Evolutionary conservation across 768 basidiomycete genomes (phyloP).

Genomic region (Mycena metata): DNA sequence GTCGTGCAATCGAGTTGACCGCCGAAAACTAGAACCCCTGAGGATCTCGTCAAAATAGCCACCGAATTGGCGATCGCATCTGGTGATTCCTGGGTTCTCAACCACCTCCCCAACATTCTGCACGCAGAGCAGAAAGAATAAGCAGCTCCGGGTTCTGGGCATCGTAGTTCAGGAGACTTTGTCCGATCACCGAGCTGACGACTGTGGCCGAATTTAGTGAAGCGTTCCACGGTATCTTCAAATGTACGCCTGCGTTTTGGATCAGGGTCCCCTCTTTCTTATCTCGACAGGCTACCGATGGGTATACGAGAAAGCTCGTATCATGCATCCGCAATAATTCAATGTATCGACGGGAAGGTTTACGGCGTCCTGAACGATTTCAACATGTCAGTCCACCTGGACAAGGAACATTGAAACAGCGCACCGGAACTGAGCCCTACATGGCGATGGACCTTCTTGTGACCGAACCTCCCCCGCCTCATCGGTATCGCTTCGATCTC

Average conservation of each 20-base stretch:
- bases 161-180: conserved; percentile 14
- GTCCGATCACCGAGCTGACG: conserved; percentile 41
- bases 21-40: conserved; percentile 5
- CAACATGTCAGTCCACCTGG: conserved; percentile 11
- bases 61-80: not conserved
- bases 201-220: conserved; percentile 15
- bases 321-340: conserved; percentile 23
- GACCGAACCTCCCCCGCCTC: conserved; percentile 12
- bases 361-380: conserved; percentile 22
- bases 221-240: conserved; percentile 16
- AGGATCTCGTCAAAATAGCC: conserved; percentile 10
- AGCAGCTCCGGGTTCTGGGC: conserved; percentile 12
- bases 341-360: conserved; percentile 19
- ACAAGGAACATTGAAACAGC: conserved; percentile 5
- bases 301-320: conserved; percentile 10
- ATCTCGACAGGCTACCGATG: conserved; percentile 21
- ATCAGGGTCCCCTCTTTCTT: not conserved
- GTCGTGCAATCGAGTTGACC: conserved; percentile 30
- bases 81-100: not conserved
- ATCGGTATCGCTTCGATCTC: conserved; percentile 19
- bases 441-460: conserved; percentile 19
- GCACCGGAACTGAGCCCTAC: conserved; percentile 17
- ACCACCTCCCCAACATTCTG: conserved; percentile 15
- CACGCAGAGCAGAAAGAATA: conserved; percentile 15
- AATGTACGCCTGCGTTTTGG: conserved; percentile 15